Base-by-base conservation (phyloP, 768 basidiomycete species). In the Boletus rubroflammeus region DNA sequence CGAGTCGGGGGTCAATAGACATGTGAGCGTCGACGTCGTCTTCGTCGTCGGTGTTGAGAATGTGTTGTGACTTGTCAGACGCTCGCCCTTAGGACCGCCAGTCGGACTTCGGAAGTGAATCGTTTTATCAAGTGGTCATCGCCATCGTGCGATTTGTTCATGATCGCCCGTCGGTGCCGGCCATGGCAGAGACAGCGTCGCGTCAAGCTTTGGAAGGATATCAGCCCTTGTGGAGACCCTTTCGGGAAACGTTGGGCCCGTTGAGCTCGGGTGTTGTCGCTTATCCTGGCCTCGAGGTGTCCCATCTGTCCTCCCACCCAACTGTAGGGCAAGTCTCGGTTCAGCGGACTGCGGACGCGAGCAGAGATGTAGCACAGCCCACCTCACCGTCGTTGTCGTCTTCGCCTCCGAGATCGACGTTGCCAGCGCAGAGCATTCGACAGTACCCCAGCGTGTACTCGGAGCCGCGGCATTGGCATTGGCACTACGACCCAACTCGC, bases 1-100 rank as follows among this genome's bases (percentile, higher is more conserved):
- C 64, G 56, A 79, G 68, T 57, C 72, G 61, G 51, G 56, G 48
- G 46, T 70, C 71, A n/a, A 41, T 36, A 36, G 58, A 54, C 67
- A 69, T 68, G 32, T 42, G 19, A 21, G 39, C 31, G 47, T 44
- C 50, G 50, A 35, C 49, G 55, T 53, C 49, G 51, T 32, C 42
- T 50, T 50, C 31, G 62, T 53, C 38, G 51, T 43, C 47, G 32
- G 25, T 38, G 61, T 41, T 49, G 56, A 31, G 47, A 41, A 49
- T n/a, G 51, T 14, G 17, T 3, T 29, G 51, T 35, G n/a, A n/a
- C 23, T 4, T 4, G 23, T 25, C 17, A n/a, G 44, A 34, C 46
- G 42, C 19, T 21, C 50, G 14, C 21, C 9, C 21, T 26, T n/a
- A 21, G 40, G 31, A n/a, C 11, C 23, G 35, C 31, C 8, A 17